Percentiles rank a stretch among this genome's conserved stretches.
These are phyloP conservation scores for Epipyxis sp. DNA, from an alignment of 108 stramenopile genomes.

Conservation along the genomic window DNA sequence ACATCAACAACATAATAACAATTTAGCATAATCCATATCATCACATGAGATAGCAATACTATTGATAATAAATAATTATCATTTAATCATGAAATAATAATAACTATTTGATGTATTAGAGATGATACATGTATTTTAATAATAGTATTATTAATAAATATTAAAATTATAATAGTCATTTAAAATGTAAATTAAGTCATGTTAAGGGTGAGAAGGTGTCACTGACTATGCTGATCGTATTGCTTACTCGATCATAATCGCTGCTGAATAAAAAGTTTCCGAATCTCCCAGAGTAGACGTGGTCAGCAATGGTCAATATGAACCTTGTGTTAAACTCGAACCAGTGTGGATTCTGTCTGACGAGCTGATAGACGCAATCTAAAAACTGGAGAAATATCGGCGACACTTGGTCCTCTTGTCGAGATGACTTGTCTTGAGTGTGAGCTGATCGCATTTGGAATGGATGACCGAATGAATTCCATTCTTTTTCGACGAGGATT, in stretches of 20 bases:
- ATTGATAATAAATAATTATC: not conserved
- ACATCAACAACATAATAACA: no score
- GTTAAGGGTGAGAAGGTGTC: not conserved
- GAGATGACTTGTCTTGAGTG: not conserved
- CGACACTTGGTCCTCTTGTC: constrained; percentile 1
- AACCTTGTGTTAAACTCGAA: constrained; percentile 18
- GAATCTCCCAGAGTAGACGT: constrained; percentile 28
- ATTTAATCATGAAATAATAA: not conserved
- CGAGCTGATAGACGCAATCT: constrained; percentile 16
- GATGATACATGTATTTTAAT: no score
- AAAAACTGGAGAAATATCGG: constrained; percentile 33
- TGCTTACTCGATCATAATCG: constrained; percentile 18
- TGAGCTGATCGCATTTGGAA: constrained; percentile 70
- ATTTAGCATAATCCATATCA: no score
- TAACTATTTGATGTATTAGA: no score
- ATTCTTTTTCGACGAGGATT: constrained; percentile 92
- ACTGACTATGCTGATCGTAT: not conserved
- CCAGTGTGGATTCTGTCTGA: not conserved
- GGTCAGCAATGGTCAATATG: constrained; percentile 23
- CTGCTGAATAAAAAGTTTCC: not conserved
- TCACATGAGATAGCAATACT: not conserved
- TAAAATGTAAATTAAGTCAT: no score
- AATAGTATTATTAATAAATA: constrained; percentile 11
- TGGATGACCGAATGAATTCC: constrained; percentile 92
- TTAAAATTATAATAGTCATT: constrained; percentile 11